Conservation (phyloP, 1,139 yeast species). For the Scheffersomyces lignicola region DNA sequence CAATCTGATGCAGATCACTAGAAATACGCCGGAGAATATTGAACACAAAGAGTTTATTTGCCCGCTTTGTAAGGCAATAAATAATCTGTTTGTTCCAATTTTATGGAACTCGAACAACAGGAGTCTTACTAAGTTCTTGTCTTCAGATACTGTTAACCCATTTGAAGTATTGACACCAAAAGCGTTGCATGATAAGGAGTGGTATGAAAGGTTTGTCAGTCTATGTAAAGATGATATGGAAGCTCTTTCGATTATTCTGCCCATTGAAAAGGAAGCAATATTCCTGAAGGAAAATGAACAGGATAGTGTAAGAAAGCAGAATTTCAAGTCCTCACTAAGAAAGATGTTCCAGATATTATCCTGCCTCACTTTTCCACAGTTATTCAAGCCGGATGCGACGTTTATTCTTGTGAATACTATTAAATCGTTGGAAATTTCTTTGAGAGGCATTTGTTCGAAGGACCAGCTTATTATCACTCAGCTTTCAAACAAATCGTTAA, state of each 20-base stretch:
- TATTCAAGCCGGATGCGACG: conserved; percentile 37
- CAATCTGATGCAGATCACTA: conserved; percentile 59
- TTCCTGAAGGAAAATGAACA: conserved; percentile 11
- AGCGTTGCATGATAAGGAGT: conserved; percentile 17
- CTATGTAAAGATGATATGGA: conserved; percentile 25
- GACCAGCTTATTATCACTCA: conserved; percentile 52
- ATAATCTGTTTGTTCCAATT: conserved; percentile 80
- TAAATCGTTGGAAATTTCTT: conserved; percentile 62
- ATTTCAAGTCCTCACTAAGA: conserved; percentile 29
- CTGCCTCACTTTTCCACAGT: conserved; percentile 40
- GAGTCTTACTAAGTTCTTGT: conserved; percentile 23
- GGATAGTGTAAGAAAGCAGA: conserved; percentile 20
- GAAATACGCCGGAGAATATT: conserved; percentile 77
- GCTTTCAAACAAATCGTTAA: conserved; percentile 58
- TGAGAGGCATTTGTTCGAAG: conserved; percentile 54
- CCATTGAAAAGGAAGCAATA: conserved; percentile 29
- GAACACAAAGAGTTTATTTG: conserved; percentile 77
- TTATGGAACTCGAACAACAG: conserved; percentile 47
- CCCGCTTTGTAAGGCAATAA: conserved; percentile 87
- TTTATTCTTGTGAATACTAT: conserved; percentile 53
- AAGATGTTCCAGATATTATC: conserved; percentile 40
- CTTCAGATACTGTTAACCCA: conserved; percentile 13
- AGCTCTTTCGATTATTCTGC: conserved; percentile 24
- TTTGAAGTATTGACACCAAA: conserved; percentile 13
- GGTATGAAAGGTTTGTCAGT: conserved; percentile 28